Percentiles rank a stretch among this genome's conserved stretches.
Conservation (phyloP, 768 basidiomycete species). For the Boletus subcaerulescens region DNA sequence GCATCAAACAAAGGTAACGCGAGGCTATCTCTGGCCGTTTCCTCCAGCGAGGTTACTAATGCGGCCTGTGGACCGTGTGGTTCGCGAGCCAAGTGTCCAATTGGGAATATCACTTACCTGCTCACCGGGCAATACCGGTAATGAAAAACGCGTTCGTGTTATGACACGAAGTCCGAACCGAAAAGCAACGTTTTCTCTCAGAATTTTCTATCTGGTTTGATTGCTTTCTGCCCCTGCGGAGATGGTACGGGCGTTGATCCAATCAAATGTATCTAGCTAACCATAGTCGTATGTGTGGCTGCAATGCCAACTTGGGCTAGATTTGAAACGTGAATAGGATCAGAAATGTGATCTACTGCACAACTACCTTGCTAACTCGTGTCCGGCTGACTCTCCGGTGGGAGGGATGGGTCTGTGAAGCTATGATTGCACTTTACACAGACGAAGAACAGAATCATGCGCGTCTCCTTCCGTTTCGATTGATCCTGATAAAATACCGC, state of each 20-base stretch:
- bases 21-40: too few relatives aligned
- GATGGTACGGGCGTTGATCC: neutral
- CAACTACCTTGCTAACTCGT: slow-evolving; percentile 16
- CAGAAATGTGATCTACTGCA: neutral
- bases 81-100: neutral
- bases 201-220: neutral
- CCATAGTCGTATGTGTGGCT: neutral
- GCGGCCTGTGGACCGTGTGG: too few relatives aligned
- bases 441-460: slow-evolving; percentile 92
- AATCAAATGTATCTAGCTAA: neutral
- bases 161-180: neutral
- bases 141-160: neutral
- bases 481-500: slow-evolving; percentile 96
- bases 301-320: neutral
- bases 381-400: slow-evolving; percentile 40
- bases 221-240: neutral
- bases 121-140: neutral
- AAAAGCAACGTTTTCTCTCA: neutral
- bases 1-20: too few relatives aligned
- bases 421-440: slow-evolving; percentile 78
- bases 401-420: slow-evolving; percentile 68
- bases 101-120: neutral
- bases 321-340: slow-evolving; percentile 1
- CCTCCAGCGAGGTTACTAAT: neutral
- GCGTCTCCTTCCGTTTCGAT: slow-evolving; percentile 92